These are phyloP conservation scores for Globisporangium sylvaticum DNA, from an alignment of 352 stramenopile genomes.

Conservation along the genomic window DNA sequence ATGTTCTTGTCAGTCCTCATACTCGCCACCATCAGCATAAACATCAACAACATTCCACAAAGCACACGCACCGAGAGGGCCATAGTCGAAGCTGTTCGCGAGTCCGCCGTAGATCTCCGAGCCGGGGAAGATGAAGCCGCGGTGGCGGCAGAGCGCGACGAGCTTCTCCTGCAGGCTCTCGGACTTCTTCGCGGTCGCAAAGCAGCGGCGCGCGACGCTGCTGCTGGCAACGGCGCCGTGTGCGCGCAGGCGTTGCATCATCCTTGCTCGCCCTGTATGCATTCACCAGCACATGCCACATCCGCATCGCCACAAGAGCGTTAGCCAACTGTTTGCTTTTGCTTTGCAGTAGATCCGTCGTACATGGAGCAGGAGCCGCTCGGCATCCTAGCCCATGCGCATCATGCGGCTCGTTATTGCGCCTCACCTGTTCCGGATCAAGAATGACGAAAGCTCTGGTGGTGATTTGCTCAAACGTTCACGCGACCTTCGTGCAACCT, in stretches of 20 bases:
- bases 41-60: no score
- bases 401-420: neutral
- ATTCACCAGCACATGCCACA: neutral
- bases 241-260: slow-evolving; percentile 16
- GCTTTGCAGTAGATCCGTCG: neutral
- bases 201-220: slow-evolving; percentile 20
- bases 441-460: slow-evolving; percentile 7
- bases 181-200: slow-evolving; percentile 30
- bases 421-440: neutral
- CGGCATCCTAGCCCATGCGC: neutral
- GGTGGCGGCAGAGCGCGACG: slow-evolving; percentile 81
- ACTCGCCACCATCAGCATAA: neutral
- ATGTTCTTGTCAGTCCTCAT: neutral
- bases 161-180: slow-evolving; percentile 65
- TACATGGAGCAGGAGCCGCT: slow-evolving; percentile 4
- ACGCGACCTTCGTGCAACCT: slow-evolving; percentile 18
- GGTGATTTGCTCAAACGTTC: slow-evolving; percentile 1
- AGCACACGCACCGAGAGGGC: slow-evolving; percentile 61
- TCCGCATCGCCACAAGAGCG: neutral
- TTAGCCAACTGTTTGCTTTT: neutral
- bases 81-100: slow-evolving; percentile 98
- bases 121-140: slow-evolving; percentile 92
- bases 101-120: slow-evolving; percentile 97
- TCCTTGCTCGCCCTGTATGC: neutral
- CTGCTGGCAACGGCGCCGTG: neutral